Evolutionary conservation across 805 yeast species (phyloP), one percentile per base, ranked within the genome.

Genomic region (Saturnispora gosingensis): DNA sequence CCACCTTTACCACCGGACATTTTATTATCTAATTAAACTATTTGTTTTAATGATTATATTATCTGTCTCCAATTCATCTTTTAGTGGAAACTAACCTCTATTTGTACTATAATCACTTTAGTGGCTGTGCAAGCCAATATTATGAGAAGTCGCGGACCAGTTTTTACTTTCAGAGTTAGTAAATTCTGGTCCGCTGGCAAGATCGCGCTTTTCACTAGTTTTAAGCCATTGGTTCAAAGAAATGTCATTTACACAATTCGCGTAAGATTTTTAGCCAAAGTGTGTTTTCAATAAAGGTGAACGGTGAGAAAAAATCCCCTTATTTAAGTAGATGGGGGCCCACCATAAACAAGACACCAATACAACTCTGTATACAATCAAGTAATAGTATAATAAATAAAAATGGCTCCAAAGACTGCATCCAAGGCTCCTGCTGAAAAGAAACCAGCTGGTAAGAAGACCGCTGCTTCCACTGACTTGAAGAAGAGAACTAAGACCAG

Each of bases 401-500:
- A 58, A 73, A 82, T 81, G 85, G 84, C 85, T 62, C 83, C 84
- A 72, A 76, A 76, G 66, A 78, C 79, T 63, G 98, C 97, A 72
- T 90, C 97, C 67, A 90, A 90, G 77, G 96, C 96, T 61, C 96
- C 97, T 69, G 95, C 95, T 73, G 95, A 86, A 75, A 88, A 88
- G 83, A 88, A 87, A 77, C 87, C 88, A 69, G 80, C 96, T 70
- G 87, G 87, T 67, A 85, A 85, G 81, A 89, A 88, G 80, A 87
- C 95, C 69, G 80, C 95, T 59, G 54, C 55, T 24, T 76, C 88
- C 59, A 68, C 85, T 61, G 90, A 82, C 67, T 73, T 83, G 71
- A 89, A 88, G 82, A 90, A 86, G 85, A 88, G 95, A 80, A 70
- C 88, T 63, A 90, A 89, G 85, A 75, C 90, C 66, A 88, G 97